Percentiles rank a stretch among this genome's conserved stretches.
Conservation (phyloP, 108 stramenopile species). For the Aurantiochytrium sp. region DNA sequence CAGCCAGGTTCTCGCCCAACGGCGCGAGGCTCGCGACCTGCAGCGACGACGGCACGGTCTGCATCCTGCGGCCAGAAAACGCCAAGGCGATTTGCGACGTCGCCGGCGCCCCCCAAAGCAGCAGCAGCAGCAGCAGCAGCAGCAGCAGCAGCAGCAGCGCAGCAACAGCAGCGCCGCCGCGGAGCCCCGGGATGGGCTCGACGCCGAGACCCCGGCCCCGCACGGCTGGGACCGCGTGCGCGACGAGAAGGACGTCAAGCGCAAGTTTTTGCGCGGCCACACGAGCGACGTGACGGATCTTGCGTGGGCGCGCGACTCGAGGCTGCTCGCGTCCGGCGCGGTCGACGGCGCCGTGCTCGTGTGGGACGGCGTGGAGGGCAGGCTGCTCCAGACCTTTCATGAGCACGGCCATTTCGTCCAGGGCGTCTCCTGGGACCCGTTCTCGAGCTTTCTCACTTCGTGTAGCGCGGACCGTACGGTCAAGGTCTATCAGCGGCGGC, state of each 20-base stretch:
- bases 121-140: neutral
- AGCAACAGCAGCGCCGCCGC: neutral
- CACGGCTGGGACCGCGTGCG: neutral
- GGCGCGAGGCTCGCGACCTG: neutral
- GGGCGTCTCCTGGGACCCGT: slow-evolving; percentile 38
- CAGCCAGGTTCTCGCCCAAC: slow-evolving; percentile 24
- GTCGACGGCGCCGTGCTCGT: neutral
- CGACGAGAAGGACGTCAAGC: slow-evolving; percentile 1
- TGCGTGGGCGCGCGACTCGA: neutral
- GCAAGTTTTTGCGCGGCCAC: neutral
- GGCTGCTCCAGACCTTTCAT: neutral
- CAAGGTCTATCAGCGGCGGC: neutral
- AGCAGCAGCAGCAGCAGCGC: neutral
- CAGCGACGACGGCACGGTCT: slow-evolving; percentile 24
- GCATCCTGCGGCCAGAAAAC: neutral
- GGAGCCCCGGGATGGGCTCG: too few relatives aligned
- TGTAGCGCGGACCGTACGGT: slow-evolving; percentile 1
- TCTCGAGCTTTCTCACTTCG: neutral
- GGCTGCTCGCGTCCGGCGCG: neutral
- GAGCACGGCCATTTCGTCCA: slow-evolving; percentile 29
- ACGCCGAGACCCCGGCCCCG: neutral
- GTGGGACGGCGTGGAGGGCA: neutral
- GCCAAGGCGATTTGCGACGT: too few relatives aligned
- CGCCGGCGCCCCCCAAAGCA: neutral
- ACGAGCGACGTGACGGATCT: neutral